Conservation (phyloP, 257 asterid genomes). For the Mentha longifolia region DNA sequence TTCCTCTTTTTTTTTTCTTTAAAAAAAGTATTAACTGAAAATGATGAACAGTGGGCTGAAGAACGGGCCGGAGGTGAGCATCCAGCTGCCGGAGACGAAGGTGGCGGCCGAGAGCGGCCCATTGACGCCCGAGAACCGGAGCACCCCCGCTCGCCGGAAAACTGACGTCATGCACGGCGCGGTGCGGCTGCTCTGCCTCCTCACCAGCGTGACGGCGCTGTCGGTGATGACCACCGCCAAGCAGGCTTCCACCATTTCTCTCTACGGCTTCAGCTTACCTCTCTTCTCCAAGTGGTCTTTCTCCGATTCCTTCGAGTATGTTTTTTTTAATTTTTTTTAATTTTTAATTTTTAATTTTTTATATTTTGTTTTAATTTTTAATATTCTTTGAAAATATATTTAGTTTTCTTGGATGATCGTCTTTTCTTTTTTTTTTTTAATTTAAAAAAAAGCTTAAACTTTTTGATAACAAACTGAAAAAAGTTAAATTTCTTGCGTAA, state of each 20-base stretch:
- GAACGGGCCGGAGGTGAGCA: constrained; percentile 47
- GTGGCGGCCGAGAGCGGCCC: not conserved
- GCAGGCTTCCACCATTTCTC: constrained; percentile 66
- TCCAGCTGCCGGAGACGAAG: constrained; percentile 53
- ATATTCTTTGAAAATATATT: no score
- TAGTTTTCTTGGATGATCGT: no score
- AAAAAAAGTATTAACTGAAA: no score
- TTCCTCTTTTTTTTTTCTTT: no score
- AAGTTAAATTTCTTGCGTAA: not conserved
- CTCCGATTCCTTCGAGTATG: constrained; percentile 72
- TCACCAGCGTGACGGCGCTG: constrained; percentile 58
- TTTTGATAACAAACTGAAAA: not conserved
- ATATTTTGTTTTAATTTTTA: not conserved
- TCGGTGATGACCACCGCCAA: constrained; percentile 73
- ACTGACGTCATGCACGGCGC: constrained; percentile 52
- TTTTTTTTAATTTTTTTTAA: not conserved
- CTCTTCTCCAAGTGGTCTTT: constrained; percentile 86
- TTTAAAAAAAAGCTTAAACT: not conserved
- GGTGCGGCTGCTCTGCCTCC: constrained; percentile 56
- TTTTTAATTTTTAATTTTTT: no score
- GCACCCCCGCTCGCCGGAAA: constrained; percentile 35
- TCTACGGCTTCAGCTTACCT: constrained; percentile 75
- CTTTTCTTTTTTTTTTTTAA: no score
- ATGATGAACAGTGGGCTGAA: constrained; percentile 41
- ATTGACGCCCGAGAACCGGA: not conserved